Percentiles rank a stretch among this genome's conserved stretches.
Evolutionary conservation across 805 yeast genomes (phyloP).

Genomic region (Sugiyamaella qingdaonensis): DNA sequence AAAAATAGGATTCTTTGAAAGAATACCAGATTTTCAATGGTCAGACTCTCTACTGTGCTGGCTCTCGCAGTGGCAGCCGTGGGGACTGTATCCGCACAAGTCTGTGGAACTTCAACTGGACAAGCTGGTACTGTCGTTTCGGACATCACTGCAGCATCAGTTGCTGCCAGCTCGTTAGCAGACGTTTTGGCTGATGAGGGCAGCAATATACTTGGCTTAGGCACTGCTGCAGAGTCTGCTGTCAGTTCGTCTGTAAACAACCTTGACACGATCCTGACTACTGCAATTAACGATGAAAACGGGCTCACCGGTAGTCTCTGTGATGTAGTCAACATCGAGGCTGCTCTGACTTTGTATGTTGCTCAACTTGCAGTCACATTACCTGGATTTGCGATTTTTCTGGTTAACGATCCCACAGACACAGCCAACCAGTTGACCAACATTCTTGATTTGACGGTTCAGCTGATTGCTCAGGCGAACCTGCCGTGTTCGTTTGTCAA

Average conservation of each 20-base stretch:
- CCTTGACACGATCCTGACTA: not conserved
- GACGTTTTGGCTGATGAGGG: not conserved
- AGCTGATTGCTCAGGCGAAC: conserved; percentile 4
- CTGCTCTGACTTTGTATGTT: conserved; percentile 2
- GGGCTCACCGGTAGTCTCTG: not conserved
- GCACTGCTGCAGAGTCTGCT: not conserved
- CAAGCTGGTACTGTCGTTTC: conserved; percentile 6
- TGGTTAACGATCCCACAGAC: conserved; percentile 1
- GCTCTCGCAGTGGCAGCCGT: not conserved
- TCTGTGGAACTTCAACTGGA: conserved; percentile 9
- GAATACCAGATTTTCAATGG: not conserved
- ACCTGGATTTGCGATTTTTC: conserved; percentile 2
- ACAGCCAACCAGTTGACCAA: conserved; percentile 3
- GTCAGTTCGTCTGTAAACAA: not conserved
- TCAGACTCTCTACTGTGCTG: not conserved
- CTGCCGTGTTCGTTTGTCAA: conserved; percentile 5
- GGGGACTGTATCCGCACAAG: conserved; percentile 1
- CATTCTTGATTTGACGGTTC: not conserved
- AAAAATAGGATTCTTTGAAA: no score
- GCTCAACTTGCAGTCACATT: conserved; percentile 3
- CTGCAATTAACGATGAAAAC: conserved; percentile 3
- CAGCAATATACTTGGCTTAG: not conserved
- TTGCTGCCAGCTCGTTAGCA: conserved; percentile 2
- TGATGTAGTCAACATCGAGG: conserved; percentile 4
- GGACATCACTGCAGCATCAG: conserved; percentile 1